Conservation (phyloP, 331 rosid genomes). For the Saraca asoca region DNA sequence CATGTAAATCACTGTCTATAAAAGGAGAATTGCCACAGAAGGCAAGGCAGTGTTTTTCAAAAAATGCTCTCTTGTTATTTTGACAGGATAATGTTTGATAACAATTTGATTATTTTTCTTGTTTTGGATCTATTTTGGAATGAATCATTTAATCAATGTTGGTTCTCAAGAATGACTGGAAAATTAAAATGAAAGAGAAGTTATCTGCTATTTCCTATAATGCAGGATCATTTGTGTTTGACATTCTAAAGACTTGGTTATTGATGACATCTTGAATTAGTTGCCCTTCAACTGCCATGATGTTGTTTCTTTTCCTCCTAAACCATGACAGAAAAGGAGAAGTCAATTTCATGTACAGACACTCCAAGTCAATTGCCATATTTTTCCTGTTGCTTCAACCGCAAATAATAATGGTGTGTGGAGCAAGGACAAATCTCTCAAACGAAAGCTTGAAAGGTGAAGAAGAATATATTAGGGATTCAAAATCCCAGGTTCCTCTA, state of each 20-base stretch:
- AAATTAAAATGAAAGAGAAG: neutral
- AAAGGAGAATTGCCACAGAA: no score
- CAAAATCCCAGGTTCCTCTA: neutral
- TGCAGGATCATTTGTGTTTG: neutral
- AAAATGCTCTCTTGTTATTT: no score
- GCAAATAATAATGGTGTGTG: neutral
- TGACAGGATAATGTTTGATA: neutral
- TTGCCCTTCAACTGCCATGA: neutral
- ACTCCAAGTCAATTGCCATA: neutral
- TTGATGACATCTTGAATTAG: neutral
- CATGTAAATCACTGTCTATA: no score
- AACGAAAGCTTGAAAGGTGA: neutral
- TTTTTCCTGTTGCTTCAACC: neutral
- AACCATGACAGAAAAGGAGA: neutral
- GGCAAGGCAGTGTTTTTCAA: no score
- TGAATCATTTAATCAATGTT: neutral
- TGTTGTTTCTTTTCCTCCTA: neutral
- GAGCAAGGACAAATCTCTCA: neutral
- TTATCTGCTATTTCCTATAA: neutral
- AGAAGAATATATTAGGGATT: neutral
- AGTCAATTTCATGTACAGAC: conserved; percentile 4
- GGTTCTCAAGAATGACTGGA: neutral
- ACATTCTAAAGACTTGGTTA: neutral
- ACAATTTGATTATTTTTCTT: neutral
- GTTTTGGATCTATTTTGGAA: neutral